These are phyloP conservation scores for Endothia cerciana DNA, from an alignment of 2,329 filamentous ascomycete species.

Conservation along the genomic window DNA sequence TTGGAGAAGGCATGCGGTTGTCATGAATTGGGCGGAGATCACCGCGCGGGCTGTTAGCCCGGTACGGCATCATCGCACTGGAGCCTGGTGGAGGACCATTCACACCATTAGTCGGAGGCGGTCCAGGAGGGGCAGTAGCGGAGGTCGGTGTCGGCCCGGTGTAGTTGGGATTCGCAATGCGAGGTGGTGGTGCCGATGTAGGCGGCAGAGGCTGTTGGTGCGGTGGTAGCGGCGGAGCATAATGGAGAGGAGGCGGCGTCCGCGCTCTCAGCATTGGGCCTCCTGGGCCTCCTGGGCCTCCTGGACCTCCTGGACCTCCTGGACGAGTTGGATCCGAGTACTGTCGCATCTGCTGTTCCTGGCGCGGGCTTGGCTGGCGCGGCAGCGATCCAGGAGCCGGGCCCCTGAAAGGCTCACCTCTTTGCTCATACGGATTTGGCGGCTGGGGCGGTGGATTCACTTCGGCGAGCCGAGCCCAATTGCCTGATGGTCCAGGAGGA, in stretches of 20 bases:
- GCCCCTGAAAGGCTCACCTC: slow-evolving; percentile 69
- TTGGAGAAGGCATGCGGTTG: slow-evolving; percentile 87
- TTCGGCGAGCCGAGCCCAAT: slow-evolving; percentile 72
- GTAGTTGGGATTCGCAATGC: slow-evolving; percentile 64
- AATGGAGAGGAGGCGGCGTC: slow-evolving; percentile 55
- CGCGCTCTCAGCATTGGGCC: slow-evolving; percentile 28
- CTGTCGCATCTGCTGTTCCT: slow-evolving; percentile 70
- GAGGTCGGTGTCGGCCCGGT: slow-evolving; percentile 53
- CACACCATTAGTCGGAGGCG: slow-evolving; percentile 40
- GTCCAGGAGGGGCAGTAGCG: slow-evolving; percentile 42
- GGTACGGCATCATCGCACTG: slow-evolving; percentile 71
- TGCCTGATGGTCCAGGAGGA: slow-evolving; percentile 59
- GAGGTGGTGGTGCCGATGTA: slow-evolving; percentile 48
- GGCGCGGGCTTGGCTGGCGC: slow-evolving; percentile 76
- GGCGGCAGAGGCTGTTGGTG: slow-evolving; percentile 45
- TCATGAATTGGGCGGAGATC: slow-evolving; percentile 83
- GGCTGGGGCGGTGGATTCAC: slow-evolving; percentile 77
- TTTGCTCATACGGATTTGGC: slow-evolving; percentile 80
- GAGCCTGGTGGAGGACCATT: slow-evolving; percentile 51
- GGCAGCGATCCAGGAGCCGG: slow-evolving; percentile 61
- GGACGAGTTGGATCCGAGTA: slow-evolving; percentile 69
- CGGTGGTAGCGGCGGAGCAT: slow-evolving; percentile 55
- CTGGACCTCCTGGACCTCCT: slow-evolving; percentile 31
- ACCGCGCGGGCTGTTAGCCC: slow-evolving; percentile 67
- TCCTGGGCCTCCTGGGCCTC: slow-evolving; percentile 18